Evolutionary conservation across 768 basidiomycete genomes (phyloP), one percentile per base, ranked within the genome.

Genomic region (Mycena vulgaris): DNA sequence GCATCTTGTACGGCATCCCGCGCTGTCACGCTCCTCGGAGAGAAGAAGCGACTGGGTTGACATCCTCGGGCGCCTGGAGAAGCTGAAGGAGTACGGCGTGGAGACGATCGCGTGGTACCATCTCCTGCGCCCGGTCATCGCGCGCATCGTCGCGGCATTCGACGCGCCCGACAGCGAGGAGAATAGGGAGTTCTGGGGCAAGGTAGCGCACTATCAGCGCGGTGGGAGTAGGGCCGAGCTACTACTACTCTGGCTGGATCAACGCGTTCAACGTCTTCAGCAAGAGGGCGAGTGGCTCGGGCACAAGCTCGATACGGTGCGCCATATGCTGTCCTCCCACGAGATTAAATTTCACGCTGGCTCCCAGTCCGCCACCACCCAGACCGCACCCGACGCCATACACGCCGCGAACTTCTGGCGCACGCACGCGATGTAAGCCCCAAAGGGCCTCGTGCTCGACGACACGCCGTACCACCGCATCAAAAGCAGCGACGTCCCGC

Each of bases 1-100:
- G 5, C 51, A n/a, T 25, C 45, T 17, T 8, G 55, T 57, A 25
- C 35, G 55, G 55, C 31, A 57, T 57, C n/a, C 55, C 55, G 31
- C 30, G 35, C n/a, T 5, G 58, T 59, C 25, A 59, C 63, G n/a
- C 30, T 52, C 23, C 64, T 77, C 9, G 78, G 78, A 0, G 68
- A 69, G 59, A 71, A 61, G n/a, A 47, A 33, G 39, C 9, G 78
- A 79, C 68, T 79, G 75, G 67, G 70, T 68, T 31, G 35, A 45
- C 23, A 56, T 79, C 31, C 65, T 76, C 10, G 28, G 25, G 16
- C 53, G 76, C 17, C 25, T 76, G 8, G 78, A 78, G 5, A 74
- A 74, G 51, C 31, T 78, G 27, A 64, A 70, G n/a, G n/a, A n/a
- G n/a, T n/a, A n/a, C n/a, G n/a, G n/a, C n/a, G n/a, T n/a, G n/a